phyloP scores from a whole-genome alignment of 345 rosid species.

The Brassica rapa region DNA sequence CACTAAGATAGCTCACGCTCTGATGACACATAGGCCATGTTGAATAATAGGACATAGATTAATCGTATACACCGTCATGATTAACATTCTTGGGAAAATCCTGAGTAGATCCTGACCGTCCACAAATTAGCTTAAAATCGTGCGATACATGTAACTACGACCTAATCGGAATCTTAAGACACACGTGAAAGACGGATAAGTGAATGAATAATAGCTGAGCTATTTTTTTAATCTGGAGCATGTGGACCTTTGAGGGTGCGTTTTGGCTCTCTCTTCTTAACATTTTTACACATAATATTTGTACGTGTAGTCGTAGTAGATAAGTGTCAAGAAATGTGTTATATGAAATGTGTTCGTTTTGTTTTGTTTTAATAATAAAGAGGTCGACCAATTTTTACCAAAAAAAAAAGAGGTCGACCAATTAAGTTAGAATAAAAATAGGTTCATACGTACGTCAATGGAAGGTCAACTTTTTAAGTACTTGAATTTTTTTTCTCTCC shows the following conservation, averaged over 20 bases:
- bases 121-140: constrained; percentile 5
- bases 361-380: constrained; percentile 24
- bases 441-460: constrained; percentile 16
- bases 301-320: background rate
- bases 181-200: constrained; percentile 40
- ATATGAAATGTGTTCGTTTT: constrained; percentile 16
- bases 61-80: constrained; percentile 30
- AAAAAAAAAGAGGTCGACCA: background rate
- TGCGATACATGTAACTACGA: constrained; percentile 32
- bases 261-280: constrained; percentile 26
- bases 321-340: constrained; percentile 11
- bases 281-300: background rate
- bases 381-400: background rate
- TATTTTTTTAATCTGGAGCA: background rate
- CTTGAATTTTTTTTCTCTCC: constrained; percentile 13
- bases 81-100: constrained; percentile 1
- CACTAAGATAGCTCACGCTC: constrained; percentile 43
- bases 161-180: constrained; percentile 39
- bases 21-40: constrained; percentile 32
- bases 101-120: constrained; percentile 29
- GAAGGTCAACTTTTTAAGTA: constrained; percentile 32
- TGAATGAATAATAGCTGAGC: constrained; percentile 17
- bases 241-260: constrained; percentile 32
- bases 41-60: background rate
- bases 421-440: constrained; percentile 8